Evolutionary conservation across 768 basidiomycete genomes (phyloP).

Genomic region (Auricularia heimuer): DNA sequence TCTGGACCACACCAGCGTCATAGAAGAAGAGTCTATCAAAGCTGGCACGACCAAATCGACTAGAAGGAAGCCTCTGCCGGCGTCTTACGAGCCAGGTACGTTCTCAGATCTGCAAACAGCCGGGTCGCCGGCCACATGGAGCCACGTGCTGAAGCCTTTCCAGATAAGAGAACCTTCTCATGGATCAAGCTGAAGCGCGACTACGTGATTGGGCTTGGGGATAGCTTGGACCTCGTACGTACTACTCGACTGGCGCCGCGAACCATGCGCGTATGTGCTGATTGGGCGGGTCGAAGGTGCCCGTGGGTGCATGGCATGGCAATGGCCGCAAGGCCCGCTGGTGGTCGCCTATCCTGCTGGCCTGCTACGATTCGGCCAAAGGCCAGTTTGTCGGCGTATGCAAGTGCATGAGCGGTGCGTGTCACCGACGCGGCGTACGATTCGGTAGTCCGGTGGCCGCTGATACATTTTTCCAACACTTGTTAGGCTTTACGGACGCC

Average conservation of each 20-base stretch:
- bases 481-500: slow-evolving; percentile 67
- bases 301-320: slow-evolving; percentile 71
- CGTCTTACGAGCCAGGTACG: slow-evolving; percentile 75
- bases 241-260: slow-evolving; percentile 30
- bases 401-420: slow-evolving; percentile 80
- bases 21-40: slow-evolving; percentile 23
- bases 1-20: slow-evolving; percentile 43
- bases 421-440: neutral
- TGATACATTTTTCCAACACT: neutral
- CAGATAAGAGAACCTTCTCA: slow-evolving; percentile 73
- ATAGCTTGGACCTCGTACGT: slow-evolving; percentile 62
- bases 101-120: neutral
- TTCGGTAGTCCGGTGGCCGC: neutral
- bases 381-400: slow-evolving; percentile 68
- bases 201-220: slow-evolving; percentile 72
- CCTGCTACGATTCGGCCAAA: slow-evolving; percentile 53
- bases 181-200: slow-evolving; percentile 94
- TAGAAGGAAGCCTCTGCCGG: slow-evolving; percentile 59
- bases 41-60: slow-evolving; percentile 12
- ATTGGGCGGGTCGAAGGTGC: slow-evolving; percentile 28
- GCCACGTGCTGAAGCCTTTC: neutral
- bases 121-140: neutral
- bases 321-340: slow-evolving; percentile 81
- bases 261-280: slow-evolving; percentile 5
- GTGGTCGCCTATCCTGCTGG: slow-evolving; percentile 87